phyloP scores from a whole-genome alignment of 257 asterid species.

The Nemophila menziesii region DNA sequence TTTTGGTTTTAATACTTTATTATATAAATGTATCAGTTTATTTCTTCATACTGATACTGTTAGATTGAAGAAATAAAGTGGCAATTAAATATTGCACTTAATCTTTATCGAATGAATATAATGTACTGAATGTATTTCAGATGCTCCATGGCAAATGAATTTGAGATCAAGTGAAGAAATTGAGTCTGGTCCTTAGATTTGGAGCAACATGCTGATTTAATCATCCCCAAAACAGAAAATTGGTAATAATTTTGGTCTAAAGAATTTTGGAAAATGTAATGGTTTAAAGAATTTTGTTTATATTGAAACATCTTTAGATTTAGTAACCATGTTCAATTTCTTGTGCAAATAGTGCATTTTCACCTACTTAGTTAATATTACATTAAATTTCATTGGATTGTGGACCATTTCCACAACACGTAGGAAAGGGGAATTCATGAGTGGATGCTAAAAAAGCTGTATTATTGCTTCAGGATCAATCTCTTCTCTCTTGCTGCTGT shows the following conservation, averaged over 20 bases:
- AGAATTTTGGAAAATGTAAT: conserved; percentile 1
- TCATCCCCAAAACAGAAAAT: conserved; percentile 72
- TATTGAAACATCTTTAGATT: background rate
- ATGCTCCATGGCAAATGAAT: conserved; percentile 61
- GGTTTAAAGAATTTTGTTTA: background rate
- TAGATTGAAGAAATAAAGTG: no score
- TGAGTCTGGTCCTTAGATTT: conserved; percentile 67
- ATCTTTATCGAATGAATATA: background rate
- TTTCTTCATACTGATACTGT: no score
- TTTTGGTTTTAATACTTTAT: no score
- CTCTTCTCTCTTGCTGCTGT: no score
- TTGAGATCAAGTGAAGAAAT: conserved; percentile 56
- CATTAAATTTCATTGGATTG: no score
- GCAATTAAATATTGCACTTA: background rate
- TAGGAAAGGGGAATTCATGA: no score
- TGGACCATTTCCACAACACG: no score
- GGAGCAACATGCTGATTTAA: conserved; percentile 83
- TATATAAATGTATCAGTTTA: no score
- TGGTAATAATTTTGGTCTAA: conserved; percentile 47
- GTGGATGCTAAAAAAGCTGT: no score
- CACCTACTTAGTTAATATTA: background rate
- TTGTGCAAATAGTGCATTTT: no score
- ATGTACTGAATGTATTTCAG: conserved; percentile 26
- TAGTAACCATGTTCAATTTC: no score
- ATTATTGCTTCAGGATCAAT: no score